Evolutionary conservation across 2,329 filamentous ascomycete genomes (phyloP).

Genomic region (Biscogniauxia marginata): DNA sequence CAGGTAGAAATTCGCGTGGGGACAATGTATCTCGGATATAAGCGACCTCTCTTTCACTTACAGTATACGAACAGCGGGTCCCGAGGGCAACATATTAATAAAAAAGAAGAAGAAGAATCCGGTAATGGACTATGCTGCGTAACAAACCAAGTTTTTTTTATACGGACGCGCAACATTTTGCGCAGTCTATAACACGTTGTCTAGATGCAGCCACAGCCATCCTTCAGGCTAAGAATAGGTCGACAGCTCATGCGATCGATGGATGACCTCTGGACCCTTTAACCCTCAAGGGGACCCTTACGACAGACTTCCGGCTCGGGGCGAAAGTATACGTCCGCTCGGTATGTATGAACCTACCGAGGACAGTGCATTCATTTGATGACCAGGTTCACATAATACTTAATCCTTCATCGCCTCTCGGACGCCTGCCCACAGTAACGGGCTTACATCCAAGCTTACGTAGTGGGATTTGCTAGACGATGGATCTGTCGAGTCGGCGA

Average conservation of each 20-base stretch:
- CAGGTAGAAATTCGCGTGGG: background rate
- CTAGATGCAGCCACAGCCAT: background rate
- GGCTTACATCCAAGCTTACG: background rate
- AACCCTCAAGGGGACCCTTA: background rate
- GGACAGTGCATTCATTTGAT: background rate
- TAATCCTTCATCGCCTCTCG: background rate
- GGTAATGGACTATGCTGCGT: background rate
- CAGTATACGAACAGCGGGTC: background rate
- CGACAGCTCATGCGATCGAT: background rate
- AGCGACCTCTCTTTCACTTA: background rate
- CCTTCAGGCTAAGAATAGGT: constrained; percentile 12
- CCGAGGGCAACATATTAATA: background rate
- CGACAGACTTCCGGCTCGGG: constrained; percentile 11
- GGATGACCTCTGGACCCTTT: background rate
- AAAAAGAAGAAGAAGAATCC: background rate
- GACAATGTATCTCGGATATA: background rate
- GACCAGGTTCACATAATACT: background rate
- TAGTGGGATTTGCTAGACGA: background rate
- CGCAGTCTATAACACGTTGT: background rate
- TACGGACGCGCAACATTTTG: constrained; percentile 3
- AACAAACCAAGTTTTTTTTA: background rate
- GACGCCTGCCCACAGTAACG: background rate
- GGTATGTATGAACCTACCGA: background rate
- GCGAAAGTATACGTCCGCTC: constrained; percentile 7
- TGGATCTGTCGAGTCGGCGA: background rate